These are phyloP conservation scores for Candida insectorum DNA, from an alignment of 805 yeast species.

Conservation along the genomic window DNA sequence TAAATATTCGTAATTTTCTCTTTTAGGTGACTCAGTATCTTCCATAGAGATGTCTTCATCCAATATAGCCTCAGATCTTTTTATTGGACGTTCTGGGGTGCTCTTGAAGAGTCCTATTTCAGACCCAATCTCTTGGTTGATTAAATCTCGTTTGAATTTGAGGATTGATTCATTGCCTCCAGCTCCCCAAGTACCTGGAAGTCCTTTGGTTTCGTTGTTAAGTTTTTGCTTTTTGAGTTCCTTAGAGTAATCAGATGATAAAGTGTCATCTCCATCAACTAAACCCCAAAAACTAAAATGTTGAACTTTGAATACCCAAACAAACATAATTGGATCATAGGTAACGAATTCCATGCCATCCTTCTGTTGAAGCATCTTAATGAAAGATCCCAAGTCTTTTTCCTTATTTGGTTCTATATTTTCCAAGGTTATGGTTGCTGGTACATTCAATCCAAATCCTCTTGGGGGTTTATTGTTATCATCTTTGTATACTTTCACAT, in stretches of 20 bases:
- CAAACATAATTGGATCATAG: conserved; percentile 69
- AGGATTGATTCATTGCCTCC: conserved; percentile 17
- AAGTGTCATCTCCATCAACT: conserved; percentile 24
- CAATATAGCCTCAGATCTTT: neutral
- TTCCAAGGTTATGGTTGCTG: conserved; percentile 69
- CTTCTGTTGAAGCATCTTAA: conserved; percentile 48
- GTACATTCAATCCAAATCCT: conserved; percentile 72
- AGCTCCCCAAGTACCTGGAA: conserved; percentile 38
- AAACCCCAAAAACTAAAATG: conserved; percentile 97
- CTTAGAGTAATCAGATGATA: conserved; percentile 21
- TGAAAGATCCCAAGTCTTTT: conserved; percentile 40
- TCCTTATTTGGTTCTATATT: conserved; percentile 51
- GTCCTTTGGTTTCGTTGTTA: conserved; percentile 22
- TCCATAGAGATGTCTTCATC: neutral
- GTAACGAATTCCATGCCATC: conserved; percentile 77
- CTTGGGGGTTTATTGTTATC: conserved; percentile 51
- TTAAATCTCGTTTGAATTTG: conserved; percentile 25
- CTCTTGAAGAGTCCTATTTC: conserved; percentile 3
- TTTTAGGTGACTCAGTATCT: conserved; percentile 7
- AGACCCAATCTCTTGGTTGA: conserved; percentile 26
- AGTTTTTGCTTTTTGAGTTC: conserved; percentile 36
- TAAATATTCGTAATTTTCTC: conserved; percentile 28
- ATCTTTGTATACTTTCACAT: conserved; percentile 63
- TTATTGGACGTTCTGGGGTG: neutral
- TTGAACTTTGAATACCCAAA: conserved; percentile 78